Evolutionary conservation across 1,284 basidiomycete genomes (phyloP).

Genomic region (Melampsora americana): DNA sequence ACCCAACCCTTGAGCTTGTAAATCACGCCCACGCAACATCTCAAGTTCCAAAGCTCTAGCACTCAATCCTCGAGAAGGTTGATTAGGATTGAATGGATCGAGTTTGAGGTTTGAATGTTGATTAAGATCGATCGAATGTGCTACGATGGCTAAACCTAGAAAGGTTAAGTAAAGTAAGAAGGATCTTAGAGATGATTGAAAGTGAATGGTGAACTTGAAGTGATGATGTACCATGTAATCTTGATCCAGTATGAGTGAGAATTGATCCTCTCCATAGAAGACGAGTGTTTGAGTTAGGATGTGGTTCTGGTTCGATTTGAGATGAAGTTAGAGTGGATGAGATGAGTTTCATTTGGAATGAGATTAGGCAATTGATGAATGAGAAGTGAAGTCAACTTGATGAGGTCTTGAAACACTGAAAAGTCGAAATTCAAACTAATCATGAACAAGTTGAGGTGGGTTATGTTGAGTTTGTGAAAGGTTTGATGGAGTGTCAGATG

Average conservation of each 20-base stretch:
- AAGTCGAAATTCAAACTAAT: no score
- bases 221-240: conserved; percentile 27
- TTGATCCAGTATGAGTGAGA: conserved; percentile 23
- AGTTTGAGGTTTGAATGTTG: conserved; percentile 1
- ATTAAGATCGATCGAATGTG: conserved; percentile 28
- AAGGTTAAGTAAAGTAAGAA: not conserved
- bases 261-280: conserved; percentile 41
- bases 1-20: conserved; percentile 10
- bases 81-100: conserved; percentile 36
- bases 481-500: no score
- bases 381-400: no score
- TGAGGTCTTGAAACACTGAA: no score
- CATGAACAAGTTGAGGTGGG: no score
- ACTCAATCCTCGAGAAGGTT: conserved; percentile 2
- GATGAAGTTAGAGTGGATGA: conserved; percentile 7
- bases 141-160: conserved; percentile 41
- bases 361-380: not conserved
- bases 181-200: not conserved
- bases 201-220: not conserved
- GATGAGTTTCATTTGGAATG: not conserved
- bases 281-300: not conserved
- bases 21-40: conserved; percentile 41
- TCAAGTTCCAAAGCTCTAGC: conserved; percentile 39
- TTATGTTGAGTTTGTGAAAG: no score
- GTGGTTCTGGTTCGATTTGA: not conserved